Percentiles rank a stretch among this genome's conserved stretches.
phyloP scores from a whole-genome alignment of 2,329 filamentous ascomycete genomes.

The Penicillium fuscoglaucum region DNA sequence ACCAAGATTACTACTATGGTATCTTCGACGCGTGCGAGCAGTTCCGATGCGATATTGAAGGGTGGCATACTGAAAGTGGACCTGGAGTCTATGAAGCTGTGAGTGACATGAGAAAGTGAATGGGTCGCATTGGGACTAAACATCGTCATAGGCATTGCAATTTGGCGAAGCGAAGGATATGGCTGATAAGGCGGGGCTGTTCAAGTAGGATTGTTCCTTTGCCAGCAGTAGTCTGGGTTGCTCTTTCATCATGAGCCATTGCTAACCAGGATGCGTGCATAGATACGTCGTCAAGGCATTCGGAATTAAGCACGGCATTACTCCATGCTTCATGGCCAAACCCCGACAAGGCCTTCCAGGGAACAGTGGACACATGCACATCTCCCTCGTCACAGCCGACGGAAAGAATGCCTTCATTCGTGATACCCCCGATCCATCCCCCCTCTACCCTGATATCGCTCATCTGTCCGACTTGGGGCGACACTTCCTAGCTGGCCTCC shows the following conservation, averaged over 20 bases:
- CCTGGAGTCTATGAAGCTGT: slow-evolving; percentile 93
- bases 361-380: slow-evolving; percentile 93
- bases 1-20: slow-evolving; percentile 89
- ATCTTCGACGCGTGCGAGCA: slow-evolving; percentile 76
- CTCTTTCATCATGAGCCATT: not conserved
- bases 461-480: slow-evolving; percentile 84
- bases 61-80: slow-evolving; percentile 93
- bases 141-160: slow-evolving; percentile 63
- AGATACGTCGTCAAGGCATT: slow-evolving; percentile 86
- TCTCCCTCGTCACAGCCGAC: slow-evolving; percentile 78
- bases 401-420: slow-evolving; percentile 83
- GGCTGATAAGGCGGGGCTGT: slow-evolving; percentile 87
- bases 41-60: slow-evolving; percentile 81
- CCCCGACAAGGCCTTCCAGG: slow-evolving; percentile 86
- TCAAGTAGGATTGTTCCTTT: slow-evolving; percentile 63
- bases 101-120: slow-evolving; percentile 25
- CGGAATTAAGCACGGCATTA: slow-evolving; percentile 83
- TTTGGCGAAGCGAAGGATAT: slow-evolving; percentile 85
- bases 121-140: slow-evolving; percentile 20
- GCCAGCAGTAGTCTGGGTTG: no score
- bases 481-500: slow-evolving; percentile 87
- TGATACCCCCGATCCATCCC: slow-evolving; percentile 67
- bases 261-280: slow-evolving; percentile 15
- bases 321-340: slow-evolving; percentile 98
- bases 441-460: slow-evolving; percentile 72